phyloP scores from a whole-genome alignment of 495 filamentous ascomycete genomes.

The Jackrogersella minutella region DNA sequence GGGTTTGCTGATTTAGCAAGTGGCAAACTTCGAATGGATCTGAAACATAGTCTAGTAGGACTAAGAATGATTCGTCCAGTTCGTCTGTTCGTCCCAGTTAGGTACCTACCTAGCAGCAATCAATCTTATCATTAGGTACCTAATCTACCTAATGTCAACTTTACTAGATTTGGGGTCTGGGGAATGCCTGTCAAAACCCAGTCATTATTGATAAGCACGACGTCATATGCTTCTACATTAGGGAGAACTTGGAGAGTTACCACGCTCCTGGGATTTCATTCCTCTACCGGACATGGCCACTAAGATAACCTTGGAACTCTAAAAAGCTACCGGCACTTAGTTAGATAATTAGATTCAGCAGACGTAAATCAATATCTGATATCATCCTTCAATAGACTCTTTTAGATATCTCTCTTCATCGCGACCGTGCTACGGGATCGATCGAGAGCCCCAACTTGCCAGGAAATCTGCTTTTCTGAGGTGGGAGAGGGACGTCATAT shows the following conservation, averaged over 20 bases:
- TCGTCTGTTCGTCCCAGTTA: no score
- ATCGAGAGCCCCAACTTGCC: neutral
- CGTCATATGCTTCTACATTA: conserved; percentile 18
- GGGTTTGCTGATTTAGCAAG: neutral
- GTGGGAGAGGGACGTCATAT: conserved; percentile 8
- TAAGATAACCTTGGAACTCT: neutral
- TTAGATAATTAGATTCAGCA: no score
- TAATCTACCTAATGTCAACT: conserved; percentile 10
- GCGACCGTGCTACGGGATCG: conserved; percentile 8
- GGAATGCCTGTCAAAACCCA: conserved; percentile 33
- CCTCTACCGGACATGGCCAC: conserved; percentile 6
- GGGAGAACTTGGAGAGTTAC: conserved; percentile 8
- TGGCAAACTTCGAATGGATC: neutral
- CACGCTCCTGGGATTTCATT: conserved; percentile 22
- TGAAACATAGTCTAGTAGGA: neutral
- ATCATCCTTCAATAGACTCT: neutral
- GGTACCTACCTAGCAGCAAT: neutral
- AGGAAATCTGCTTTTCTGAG: neutral
- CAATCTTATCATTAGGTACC: conserved; percentile 11
- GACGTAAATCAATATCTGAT: conserved; percentile 8
- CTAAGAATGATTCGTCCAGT: conserved; percentile 2
- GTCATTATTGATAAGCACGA: conserved; percentile 25
- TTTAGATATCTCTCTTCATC: conserved; percentile 10
- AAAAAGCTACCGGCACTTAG: no score
- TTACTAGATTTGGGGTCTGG: conserved; percentile 29